Percentiles rank a stretch among this genome's conserved stretches.
These are phyloP conservation scores for Fagopyrum homotropicum DNA, from an alignment of 148 eudicot species.

Conservation along the genomic window DNA sequence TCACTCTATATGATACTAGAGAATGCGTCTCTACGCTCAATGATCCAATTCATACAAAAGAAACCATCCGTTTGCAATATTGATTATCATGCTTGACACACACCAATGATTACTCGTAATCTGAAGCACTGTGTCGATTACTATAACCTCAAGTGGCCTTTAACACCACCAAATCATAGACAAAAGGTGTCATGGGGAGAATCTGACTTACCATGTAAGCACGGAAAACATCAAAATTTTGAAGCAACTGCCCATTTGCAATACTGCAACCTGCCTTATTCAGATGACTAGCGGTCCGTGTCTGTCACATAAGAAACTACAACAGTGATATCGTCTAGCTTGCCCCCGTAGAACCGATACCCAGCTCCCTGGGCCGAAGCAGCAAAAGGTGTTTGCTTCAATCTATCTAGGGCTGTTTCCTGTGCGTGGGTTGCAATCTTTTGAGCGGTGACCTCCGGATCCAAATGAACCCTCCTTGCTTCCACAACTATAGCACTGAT, in stretches of 20 bases:
- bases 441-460: conserved; percentile 52
- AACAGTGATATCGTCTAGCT: conserved; percentile 22
- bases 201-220: neutral
- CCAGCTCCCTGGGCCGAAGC: conserved; percentile 79
- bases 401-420: conserved; percentile 48
- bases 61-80: too few relatives aligned
- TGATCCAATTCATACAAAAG: too few relatives aligned
- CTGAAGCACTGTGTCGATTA: too few relatives aligned
- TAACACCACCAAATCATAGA: neutral
- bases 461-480: conserved; percentile 36
- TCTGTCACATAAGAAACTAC: conserved; percentile 12
- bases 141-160: neutral
- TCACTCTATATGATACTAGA: too few relatives aligned
- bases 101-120: too few relatives aligned
- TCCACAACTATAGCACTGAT: conserved; percentile 49
- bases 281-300: neutral
- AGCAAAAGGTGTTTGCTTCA: conserved; percentile 60
- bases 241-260: neutral
- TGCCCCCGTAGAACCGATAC: conserved; percentile 65
- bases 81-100: too few relatives aligned
- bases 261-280: neutral
- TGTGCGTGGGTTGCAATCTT: conserved; percentile 64
- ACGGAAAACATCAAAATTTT: neutral
- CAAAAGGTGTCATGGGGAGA: neutral
- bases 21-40: too few relatives aligned